Conservation (phyloP, 2,329 filamentous ascomycete species). For the Xylariaceae sp. region DNA sequence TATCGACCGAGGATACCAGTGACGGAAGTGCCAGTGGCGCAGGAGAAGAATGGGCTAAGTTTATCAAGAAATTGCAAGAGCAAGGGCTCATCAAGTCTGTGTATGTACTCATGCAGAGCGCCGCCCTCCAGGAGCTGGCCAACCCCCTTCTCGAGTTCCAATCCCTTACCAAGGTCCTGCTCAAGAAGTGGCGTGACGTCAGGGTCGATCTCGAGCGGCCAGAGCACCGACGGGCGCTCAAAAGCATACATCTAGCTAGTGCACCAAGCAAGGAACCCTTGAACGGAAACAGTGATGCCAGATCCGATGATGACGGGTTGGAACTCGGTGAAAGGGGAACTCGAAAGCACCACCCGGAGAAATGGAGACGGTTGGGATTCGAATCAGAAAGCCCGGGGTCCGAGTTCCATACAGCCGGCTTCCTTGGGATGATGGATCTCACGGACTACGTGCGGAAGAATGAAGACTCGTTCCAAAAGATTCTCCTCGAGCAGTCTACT, state of each 20-base stretch:
- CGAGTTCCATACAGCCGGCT: conserved; percentile 83
- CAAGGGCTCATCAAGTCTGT: conserved; percentile 88
- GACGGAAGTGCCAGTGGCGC: conserved; percentile 33
- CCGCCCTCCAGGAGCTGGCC: conserved; percentile 81
- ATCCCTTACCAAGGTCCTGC: conserved; percentile 77
- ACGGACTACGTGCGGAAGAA: conserved; percentile 90
- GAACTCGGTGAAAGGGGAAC: conserved; percentile 53
- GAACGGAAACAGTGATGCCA: conserved; percentile 30
- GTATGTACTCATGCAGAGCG: conserved; percentile 90
- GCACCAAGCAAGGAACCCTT: conserved; percentile 47
- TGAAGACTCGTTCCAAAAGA: conserved; percentile 87
- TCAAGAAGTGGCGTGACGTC: conserved; percentile 84
- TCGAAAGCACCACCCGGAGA: conserved; percentile 75
- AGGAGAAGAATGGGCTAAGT: conserved; percentile 82
- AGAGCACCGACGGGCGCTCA: conserved; percentile 82
- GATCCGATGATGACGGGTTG: conserved; percentile 31
- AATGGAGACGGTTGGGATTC: conserved; percentile 90
- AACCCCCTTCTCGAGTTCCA: conserved; percentile 92
- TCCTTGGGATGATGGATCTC: conserved; percentile 94
- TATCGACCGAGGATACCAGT: conserved; percentile 62
- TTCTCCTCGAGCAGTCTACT: conserved; percentile 81
- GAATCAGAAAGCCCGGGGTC: conserved; percentile 79
- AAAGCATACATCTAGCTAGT: conserved; percentile 78
- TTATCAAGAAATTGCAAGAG: conserved; percentile 90
- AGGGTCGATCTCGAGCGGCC: conserved; percentile 77